A percentile compares a stretch with the other conserved stretches of the same genome.
Evolutionary conservation across 2,329 filamentous ascomycete species (phyloP).

Genomic region (Hypoxylon sp.): DNA sequence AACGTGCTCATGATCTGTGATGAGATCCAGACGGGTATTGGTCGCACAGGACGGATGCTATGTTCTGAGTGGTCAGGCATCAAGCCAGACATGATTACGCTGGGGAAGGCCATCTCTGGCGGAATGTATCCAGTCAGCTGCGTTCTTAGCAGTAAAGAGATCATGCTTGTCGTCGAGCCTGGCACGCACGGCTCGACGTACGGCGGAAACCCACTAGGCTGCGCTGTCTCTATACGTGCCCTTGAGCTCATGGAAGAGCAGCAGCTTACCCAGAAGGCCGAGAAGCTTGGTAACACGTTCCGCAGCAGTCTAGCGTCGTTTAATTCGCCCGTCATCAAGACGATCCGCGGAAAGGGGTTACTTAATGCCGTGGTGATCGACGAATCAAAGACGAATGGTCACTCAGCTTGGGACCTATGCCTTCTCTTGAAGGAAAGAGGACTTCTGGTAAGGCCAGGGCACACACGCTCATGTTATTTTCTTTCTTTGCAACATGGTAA

Average conservation of each 20-base stretch:
- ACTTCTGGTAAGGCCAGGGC: slow-evolving; percentile 72
- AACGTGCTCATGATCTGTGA: slow-evolving; percentile 97
- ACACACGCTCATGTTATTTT: slow-evolving; percentile 4
- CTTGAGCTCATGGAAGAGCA: slow-evolving; percentile 94
- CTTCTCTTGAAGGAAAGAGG: slow-evolving; percentile 96
- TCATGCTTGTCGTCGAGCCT: slow-evolving; percentile 96
- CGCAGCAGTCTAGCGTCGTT: slow-evolving; percentile 78
- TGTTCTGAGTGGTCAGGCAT: slow-evolving; percentile 95
- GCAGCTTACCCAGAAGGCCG: slow-evolving; percentile 82
- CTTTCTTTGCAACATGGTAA: slow-evolving; percentile 20
- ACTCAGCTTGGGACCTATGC: slow-evolving; percentile 95
- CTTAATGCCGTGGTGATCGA: slow-evolving; percentile 97
- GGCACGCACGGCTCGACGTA: slow-evolving; percentile 99
- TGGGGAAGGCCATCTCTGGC: slow-evolving; percentile 97
- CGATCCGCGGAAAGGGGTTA: slow-evolving; percentile 88
- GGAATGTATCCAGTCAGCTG: slow-evolving; percentile 99
- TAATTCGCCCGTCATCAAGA: slow-evolving; percentile 80
- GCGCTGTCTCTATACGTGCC: slow-evolving; percentile 92
- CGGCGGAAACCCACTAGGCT: slow-evolving; percentile 94
- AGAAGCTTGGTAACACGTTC: slow-evolving; percentile 83
- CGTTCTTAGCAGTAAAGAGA: slow-evolving; percentile 84
- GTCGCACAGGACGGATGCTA: slow-evolving; percentile 90
- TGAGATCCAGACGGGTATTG: slow-evolving; percentile 98
- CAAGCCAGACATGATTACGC: slow-evolving; percentile 91
- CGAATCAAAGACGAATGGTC: slow-evolving; percentile 82